Evolutionary conservation across 306 rosid species (phyloP).

Genomic region (Casuarina glauca): DNA sequence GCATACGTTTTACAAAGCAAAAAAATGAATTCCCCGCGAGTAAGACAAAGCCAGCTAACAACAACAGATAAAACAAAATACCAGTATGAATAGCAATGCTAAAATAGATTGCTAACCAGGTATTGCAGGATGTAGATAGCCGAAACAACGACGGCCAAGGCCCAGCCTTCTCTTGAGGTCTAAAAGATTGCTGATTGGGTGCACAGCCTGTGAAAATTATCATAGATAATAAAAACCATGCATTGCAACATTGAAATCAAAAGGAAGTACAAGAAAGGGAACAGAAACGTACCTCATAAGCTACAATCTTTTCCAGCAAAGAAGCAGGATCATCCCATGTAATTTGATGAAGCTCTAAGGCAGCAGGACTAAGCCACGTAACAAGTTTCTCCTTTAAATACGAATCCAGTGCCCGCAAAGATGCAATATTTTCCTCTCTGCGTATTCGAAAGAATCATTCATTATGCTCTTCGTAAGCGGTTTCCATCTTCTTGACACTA

Average conservation of each 20-base stretch:
- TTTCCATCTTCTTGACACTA: not conserved
- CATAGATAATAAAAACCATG: constrained; percentile 22
- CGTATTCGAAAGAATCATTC: constrained; percentile 16
- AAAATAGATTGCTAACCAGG: constrained; percentile 66
- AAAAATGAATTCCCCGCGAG: not conserved
- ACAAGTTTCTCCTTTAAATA: constrained; percentile 81
- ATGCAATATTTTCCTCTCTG: constrained; percentile 78
- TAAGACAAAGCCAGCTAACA: not conserved
- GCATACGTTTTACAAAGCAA: not conserved
- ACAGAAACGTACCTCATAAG: constrained; percentile 69
- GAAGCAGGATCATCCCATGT: constrained; percentile 99
- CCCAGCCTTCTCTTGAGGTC: constrained; percentile 99
- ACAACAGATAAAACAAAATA: constrained; percentile 18
- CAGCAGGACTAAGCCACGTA: constrained; percentile 96
- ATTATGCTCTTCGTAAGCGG: constrained; percentile 1
- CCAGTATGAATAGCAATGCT: constrained; percentile 14
- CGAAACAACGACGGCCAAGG: constrained; percentile 91
- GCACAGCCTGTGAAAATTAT: constrained; percentile 76
- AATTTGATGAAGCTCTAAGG: constrained; percentile 93
- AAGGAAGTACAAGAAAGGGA: constrained; percentile 23
- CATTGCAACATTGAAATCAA: constrained; percentile 14
- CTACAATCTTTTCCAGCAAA: constrained; percentile 92
- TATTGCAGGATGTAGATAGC: constrained; percentile 91
- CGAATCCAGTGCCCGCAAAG: constrained; percentile 85
- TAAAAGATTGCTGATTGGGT: constrained; percentile 93